Evolutionary conservation across 2,329 filamentous ascomycete genomes (phyloP), one percentile per base, ranked within the genome.

Genomic region (Talaromyces albobiverticillius): DNA sequence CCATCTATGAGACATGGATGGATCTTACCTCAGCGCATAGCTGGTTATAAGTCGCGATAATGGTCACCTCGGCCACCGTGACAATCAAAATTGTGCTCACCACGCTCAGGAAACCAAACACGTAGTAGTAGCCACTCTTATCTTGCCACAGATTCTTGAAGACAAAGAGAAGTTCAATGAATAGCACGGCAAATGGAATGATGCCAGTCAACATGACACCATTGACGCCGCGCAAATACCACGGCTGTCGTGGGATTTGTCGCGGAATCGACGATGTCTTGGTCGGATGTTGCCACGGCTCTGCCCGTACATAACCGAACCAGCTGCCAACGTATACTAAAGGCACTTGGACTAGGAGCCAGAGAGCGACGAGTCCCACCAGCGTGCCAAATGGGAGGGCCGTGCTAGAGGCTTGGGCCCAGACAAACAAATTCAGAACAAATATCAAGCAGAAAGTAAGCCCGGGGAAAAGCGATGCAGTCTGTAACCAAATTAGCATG

Each of bases 101-200:
- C 14, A 90, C 84, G 7, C 86, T 85, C 59, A 94, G 72, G 75
- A 93, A 95, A 10, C 90, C 90, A 67, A 94, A 95, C 20, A 95
- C 86, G 71, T 95, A 95, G 73, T 95, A 95, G 71, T 92, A 95
- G 6, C 89, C 89, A 65, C 85, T 90, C 77, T 95, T 95, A 72
- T 95, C 90, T 69, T 92, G 87, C 88, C 90, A 94, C 31, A 95
- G 71, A 46, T 87, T 91, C 73, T 90, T 89, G 72, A 95, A 94
- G 47, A 94, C 86, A 67, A 92, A 94, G 40, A 93, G 79, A 13
- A 95, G 80, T 73, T 95, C 90, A 64, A 95, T 90, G 70, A 93
- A 94, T 61, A 95, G 86, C 53, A 95, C 89, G 2, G 88, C 88
- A 66, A 95, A 95, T 0, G 90, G 90, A 7, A 93, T 82, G 16